Evolutionary conservation across 371 early-diverging fungal species (phyloP), one percentile per base, ranked within the genome.

Genomic region (Nematocida sp.): DNA sequence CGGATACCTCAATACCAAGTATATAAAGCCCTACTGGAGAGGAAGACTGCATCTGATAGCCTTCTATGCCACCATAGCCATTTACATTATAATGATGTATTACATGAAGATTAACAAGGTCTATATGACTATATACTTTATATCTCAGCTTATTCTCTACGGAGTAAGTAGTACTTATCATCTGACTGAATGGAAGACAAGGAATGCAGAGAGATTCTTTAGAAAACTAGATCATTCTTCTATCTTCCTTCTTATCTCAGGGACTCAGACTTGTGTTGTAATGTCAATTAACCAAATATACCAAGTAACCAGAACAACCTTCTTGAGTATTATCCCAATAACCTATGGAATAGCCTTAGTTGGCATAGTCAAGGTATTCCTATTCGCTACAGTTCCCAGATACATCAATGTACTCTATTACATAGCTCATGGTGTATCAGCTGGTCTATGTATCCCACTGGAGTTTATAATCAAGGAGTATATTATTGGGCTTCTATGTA

Each of bases 241-340:
- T 1, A 84, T 84, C 19, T 84, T 84, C 57, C 32, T 84, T 32
- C 53, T 84, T 15, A 84, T 84, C 31, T 76, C 80, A 41, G 81
- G 84, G 11, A 82, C 82, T 32, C 82, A 84, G 43, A 80, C 84
- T 25, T 80, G 79, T 37, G 77, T 81, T 3, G 43, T 77, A 23
- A 45, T 79, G 25, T 15, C 64, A 21, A 76, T 74, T 32, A 27
- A 21, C 9, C 54, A 54, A 29, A 38, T 52, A 41, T 48, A 62
- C 47, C 34, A 21, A 11, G 3, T 7, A 27, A 31, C 23, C 34
- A 51, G 53, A 25, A 77, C 52, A 27, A 29, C 32, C 31, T 32
- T 75, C 13, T 19, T 81, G 32, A 55, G 40, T 23, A 45, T 9
- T 19, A 19, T 57, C 1, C 31, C 43, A n/a, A 41, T 78, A 21